Evolutionary conservation across 176 grass and related monocot species (phyloP), one percentile per base, ranked within the genome.

Genomic region (Oryza meyeriana): DNA sequence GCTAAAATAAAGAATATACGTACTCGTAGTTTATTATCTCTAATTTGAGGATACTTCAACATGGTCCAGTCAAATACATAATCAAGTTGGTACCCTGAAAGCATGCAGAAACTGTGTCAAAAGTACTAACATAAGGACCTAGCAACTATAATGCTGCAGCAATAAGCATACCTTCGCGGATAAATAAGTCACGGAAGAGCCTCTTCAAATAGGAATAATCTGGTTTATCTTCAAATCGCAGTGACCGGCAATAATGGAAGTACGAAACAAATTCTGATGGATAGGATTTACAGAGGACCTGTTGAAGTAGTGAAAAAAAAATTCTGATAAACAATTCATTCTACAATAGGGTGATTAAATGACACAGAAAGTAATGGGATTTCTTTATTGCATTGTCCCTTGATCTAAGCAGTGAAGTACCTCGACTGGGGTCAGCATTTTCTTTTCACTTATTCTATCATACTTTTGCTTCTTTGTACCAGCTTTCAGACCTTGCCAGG

Each of bases 211-310:
- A 97, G 31, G 89, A 91, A 71, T 97, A 97, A 80, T 97, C 94
- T 65, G 89, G 94, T 39, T 91, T 97, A 88, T 97, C 94, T 94
- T 97, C 94, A 77, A 97, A 97, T 25, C 94, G 84, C 66, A 97
- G 74, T 8, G 94, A 97, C 47, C 91, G 91, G 47, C 94, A 94
- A 74, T 97, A 97, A 86, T 91, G 91, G 70, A 97, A 97, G 69
- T 97, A 97, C 16, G 86, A 78, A 66, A 78, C 85, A 50, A 97
- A 97, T 62, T 97, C 94, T 73, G 91, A 17, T 10, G 92, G 80
- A 85, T 87, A 82, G 36, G 72, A 84, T 81, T 91, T 94, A 79
- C 92, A 94, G 36, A 94, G 76, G 29, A 89, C 86, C 92, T 94
- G 84, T 78, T 6, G 68, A 73, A 50, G 25, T 62, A 44, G 4